Conservation (phyloP, 352 stramenopile species). For the Aphanomyces euteiches region DNA sequence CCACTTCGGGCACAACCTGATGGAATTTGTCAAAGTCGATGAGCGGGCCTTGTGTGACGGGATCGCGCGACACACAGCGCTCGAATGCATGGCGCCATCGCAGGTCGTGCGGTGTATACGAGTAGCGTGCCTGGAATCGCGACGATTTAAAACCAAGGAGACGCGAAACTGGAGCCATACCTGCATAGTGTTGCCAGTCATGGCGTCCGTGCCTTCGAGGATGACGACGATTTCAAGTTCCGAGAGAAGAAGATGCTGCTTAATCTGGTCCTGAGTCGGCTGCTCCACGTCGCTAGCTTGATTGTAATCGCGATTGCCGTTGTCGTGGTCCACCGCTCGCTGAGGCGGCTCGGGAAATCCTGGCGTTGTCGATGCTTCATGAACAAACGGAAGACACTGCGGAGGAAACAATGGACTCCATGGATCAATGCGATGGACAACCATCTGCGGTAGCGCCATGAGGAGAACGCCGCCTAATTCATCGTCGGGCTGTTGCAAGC, state of each 20-base stretch:
- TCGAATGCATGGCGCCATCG: conserved; percentile 73
- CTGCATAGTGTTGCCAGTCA: conserved; percentile 84
- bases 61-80: conserved; percentile 59
- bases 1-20: conserved; percentile 49
- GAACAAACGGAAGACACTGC: conserved; percentile 50
- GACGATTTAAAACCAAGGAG: not conserved
- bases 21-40: conserved; percentile 86
- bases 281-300: conserved; percentile 37
- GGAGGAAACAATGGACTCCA: conserved; percentile 78
- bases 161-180: conserved; percentile 20
- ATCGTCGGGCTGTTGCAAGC: conserved; percentile 78
- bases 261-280: conserved; percentile 65
- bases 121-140: conserved; percentile 34
- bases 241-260: conserved; percentile 58
- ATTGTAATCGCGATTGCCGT: conserved; percentile 59
- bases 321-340: conserved; percentile 70
- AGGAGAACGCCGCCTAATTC: conserved; percentile 72
- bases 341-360: conserved; percentile 64
- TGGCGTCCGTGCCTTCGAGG: conserved; percentile 78
- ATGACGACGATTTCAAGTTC: conserved; percentile 76
- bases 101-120: conserved; percentile 74
- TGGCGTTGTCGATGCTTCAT: conserved; percentile 49
- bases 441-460: conserved; percentile 71
- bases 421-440: conserved; percentile 83
- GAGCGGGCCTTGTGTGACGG: conserved; percentile 39